Conservation (phyloP, 345 rosid species). For the Capsella bursapastoris region DNA sequence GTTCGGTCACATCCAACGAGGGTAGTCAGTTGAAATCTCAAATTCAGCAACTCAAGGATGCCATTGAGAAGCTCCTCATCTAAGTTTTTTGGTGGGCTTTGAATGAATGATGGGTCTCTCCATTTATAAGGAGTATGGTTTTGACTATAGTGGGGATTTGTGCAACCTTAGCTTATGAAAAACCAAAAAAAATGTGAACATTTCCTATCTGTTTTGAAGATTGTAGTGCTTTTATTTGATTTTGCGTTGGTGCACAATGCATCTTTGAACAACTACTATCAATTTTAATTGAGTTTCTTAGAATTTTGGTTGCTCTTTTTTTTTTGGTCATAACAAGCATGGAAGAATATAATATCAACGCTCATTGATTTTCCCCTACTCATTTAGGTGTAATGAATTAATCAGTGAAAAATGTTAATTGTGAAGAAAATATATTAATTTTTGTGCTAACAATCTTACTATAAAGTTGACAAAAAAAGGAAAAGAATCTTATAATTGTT, state of each 20-base stretch:
- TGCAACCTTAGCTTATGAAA: background rate
- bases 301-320: too few species aligned
- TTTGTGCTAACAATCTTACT: too few species aligned
- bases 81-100: slow-evolving; percentile 39
- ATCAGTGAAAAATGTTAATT: too few species aligned
- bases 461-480: too few species aligned
- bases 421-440: too few species aligned
- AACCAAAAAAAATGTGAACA: background rate
- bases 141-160: slow-evolving; percentile 44
- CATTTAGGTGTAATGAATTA: too few species aligned
- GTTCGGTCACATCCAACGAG: slow-evolving; percentile 90
- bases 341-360: too few species aligned
- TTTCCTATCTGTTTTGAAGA: background rate
- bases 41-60: slow-evolving; percentile 88
- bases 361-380: too few species aligned
- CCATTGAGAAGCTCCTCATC: slow-evolving; percentile 93
- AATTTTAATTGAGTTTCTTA: background rate
- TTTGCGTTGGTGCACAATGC: slow-evolving; percentile 31
- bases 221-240: slow-evolving; percentile 15
- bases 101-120: slow-evolving; percentile 95
- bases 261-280: background rate
- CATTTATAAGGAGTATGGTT: slow-evolving; percentile 41
- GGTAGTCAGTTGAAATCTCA: slow-evolving; percentile 88
- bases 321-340: too few species aligned
- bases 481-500: too few species aligned